Conservation (phyloP, 176 grass and related monocot species). For the Miscanthus lutarioriparius region DNA sequence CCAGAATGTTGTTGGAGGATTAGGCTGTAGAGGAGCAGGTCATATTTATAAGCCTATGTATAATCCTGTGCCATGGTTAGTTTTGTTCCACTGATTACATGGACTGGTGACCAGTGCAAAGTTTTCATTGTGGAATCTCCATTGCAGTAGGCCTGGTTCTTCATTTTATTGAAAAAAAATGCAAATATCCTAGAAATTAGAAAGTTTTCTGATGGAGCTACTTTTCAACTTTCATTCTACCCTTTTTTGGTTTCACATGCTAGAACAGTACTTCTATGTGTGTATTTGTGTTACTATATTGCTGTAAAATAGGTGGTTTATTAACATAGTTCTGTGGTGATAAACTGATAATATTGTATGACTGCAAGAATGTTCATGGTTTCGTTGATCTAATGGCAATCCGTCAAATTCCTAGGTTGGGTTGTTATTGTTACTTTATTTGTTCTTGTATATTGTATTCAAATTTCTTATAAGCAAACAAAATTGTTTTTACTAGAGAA, state of each 20-base stretch:
- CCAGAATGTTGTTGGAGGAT: conserved; percentile 2
- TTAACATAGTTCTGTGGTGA: background rate
- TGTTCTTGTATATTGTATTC: background rate
- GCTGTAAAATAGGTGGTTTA: background rate
- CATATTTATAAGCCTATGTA: background rate
- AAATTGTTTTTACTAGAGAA: background rate
- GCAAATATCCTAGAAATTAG: background rate
- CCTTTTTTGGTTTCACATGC: conserved; percentile 14
- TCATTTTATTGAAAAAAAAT: background rate
- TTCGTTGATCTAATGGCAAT: background rate
- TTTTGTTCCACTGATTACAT: background rate
- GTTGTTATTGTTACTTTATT: background rate
- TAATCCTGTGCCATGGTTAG: background rate
- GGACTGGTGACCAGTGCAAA: background rate
- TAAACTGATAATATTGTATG: background rate
- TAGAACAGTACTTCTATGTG: conserved; percentile 7
- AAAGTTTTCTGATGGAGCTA: background rate
- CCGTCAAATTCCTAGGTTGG: background rate
- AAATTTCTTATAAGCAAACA: conserved; percentile 4
- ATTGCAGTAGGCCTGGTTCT: background rate
- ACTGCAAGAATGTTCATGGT: conserved; percentile 3
- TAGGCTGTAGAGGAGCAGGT: background rate
- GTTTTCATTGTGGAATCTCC: background rate
- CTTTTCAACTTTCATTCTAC: background rate
- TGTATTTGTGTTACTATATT: background rate